Evolutionary conservation across 2,329 filamentous ascomycete species (phyloP).

Genomic region (Golovinomyces cichoracearum): DNA sequence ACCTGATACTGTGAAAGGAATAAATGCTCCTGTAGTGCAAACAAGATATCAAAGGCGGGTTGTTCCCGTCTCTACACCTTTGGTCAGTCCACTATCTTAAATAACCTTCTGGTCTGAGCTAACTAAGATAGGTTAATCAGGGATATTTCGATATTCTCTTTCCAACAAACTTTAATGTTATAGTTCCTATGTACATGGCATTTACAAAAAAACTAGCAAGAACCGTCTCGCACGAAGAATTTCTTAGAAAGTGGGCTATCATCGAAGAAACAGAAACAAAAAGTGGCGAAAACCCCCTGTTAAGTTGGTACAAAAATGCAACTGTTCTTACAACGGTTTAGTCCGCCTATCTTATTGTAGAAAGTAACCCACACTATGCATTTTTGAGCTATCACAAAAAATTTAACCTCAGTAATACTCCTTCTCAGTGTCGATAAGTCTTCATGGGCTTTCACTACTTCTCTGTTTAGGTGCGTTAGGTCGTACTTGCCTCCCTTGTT

Average conservation of each 20-base stretch:
- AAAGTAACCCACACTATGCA: not conserved
- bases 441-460: not conserved
- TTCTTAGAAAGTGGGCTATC: slow-evolving; percentile 71
- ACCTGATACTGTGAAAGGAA: slow-evolving; percentile 54
- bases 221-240: slow-evolving; percentile 68
- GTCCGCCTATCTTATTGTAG: not conserved
- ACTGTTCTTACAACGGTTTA: slow-evolving; percentile 59
- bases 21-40: slow-evolving; percentile 90
- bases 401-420: not conserved
- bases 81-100: slow-evolving; percentile 30
- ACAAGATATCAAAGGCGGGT: slow-evolving; percentile 70
- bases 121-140: slow-evolving; percentile 49
- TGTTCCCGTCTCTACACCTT: slow-evolving; percentile 68
- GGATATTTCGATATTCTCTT: slow-evolving; percentile 98
- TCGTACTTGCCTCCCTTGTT: not conserved
- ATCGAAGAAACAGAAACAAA: slow-evolving; percentile 69
- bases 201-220: slow-evolving; percentile 78
- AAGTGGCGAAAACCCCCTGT: slow-evolving; percentile 76
- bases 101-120: not conserved
- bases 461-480: not conserved
- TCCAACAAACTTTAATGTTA: slow-evolving; percentile 76
- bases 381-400: not conserved
- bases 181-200: slow-evolving; percentile 76
- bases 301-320: slow-evolving; percentile 88
- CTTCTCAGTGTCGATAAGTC: not conserved